phyloP scores from a whole-genome alignment of 371 early-diverging fungal species.

The Nematocida parisii region DNA sequence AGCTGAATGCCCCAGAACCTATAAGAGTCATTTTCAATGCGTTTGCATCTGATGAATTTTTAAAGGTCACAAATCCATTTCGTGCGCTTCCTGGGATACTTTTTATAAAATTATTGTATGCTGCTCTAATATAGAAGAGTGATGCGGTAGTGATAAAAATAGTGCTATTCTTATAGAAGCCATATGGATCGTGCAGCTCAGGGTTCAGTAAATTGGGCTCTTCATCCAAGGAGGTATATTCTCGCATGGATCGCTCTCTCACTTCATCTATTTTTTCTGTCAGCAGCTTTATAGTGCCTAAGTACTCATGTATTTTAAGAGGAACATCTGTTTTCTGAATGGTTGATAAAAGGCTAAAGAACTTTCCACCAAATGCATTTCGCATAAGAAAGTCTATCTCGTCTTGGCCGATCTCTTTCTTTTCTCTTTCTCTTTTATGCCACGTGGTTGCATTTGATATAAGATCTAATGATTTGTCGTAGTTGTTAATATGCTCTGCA shows the following conservation, averaged over 20 bases:
- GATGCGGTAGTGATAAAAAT: conserved; percentile 64
- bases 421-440: not conserved
- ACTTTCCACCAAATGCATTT: conserved; percentile 8
- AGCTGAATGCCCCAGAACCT: conserved; percentile 66
- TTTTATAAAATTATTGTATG: conserved; percentile 60
- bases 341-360: not conserved
- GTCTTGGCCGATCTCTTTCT: not conserved
- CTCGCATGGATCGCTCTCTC: not conserved
- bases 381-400: conserved; percentile 8
- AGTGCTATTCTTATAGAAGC: conserved; percentile 55
- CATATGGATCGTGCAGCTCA: conserved; percentile 52
- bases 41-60: conserved; percentile 57
- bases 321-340: not conserved
- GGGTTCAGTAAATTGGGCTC: not conserved
- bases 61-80: conserved; percentile 69
- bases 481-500: conserved; percentile 14
- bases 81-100: conserved; percentile 65
- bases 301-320: conserved; percentile 8
- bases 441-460: conserved; percentile 55
- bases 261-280: conserved; percentile 17
- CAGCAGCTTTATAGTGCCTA: conserved; percentile 1
- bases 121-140: conserved; percentile 52
- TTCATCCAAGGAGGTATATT: conserved; percentile 35
- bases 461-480: conserved; percentile 32
- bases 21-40: conserved; percentile 66